These are phyloP conservation scores for Tulasnella sp. DNA, from an alignment of 768 basidiomycete species.

Conservation along the genomic window DNA sequence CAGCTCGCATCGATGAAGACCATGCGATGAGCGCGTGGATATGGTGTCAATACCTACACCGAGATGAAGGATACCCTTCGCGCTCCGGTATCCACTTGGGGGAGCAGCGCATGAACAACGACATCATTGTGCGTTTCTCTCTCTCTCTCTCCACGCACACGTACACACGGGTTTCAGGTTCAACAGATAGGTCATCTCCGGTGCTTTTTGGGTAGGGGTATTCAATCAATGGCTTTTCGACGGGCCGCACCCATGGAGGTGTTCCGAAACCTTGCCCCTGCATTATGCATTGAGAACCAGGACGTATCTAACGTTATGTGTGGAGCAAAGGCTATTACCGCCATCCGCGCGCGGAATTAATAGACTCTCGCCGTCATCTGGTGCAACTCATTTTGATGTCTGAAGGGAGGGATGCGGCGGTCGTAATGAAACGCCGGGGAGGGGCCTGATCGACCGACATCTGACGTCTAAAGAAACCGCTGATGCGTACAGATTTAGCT, in stretches of 20 bases:
- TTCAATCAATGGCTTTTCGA: background rate
- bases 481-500: background rate
- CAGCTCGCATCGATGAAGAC: background rate
- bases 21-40: background rate
- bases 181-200: background rate
- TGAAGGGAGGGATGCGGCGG: background rate
- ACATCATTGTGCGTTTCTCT: too few relatives aligned
- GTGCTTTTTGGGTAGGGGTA: background rate
- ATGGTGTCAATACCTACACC: background rate
- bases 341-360: background rate
- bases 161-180: background rate
- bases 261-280: background rate
- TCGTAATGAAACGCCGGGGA: background rate
- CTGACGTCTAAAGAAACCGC: background rate
- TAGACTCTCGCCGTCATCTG: background rate
- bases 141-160: background rate
- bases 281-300: background rate
- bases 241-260: background rate
- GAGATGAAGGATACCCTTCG: background rate
- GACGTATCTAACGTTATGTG: background rate
- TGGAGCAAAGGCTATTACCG: background rate
- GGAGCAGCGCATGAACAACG: too few relatives aligned
- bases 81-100: background rate
- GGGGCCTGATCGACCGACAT: background rate
- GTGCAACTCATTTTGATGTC: background rate